A percentile compares a stretch with the other conserved stretches of the same genome.
Conservation (phyloP, 2,329 filamentous ascomycete genomes). For the Fusarium tanahbumbuense region DNA sequence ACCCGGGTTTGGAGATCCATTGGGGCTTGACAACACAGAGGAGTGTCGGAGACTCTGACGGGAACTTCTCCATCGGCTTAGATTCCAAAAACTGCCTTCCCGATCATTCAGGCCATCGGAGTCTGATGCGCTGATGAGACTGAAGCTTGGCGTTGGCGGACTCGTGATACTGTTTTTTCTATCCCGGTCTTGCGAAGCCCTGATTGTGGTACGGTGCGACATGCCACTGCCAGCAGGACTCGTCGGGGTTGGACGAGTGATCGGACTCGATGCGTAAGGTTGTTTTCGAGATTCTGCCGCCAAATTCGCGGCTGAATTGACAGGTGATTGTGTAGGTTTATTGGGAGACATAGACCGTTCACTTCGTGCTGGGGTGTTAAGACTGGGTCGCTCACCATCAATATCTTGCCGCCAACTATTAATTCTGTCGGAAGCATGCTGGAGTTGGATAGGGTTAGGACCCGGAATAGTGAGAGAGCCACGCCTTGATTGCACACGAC, state of each 20-base stretch:
- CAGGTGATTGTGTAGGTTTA: conserved; percentile 55
- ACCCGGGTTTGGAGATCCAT: conserved; percentile 15
- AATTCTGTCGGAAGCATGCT: conserved; percentile 75
- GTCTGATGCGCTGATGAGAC: conserved; percentile 54
- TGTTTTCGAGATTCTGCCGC: conserved; percentile 61
- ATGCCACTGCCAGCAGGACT: conserved; percentile 56
- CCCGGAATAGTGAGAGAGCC: conserved; percentile 62
- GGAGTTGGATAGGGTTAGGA: conserved; percentile 46
- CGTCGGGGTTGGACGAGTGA: conserved; percentile 40
- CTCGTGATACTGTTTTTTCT: conserved; percentile 47
- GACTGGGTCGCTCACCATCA: conserved; percentile 56
- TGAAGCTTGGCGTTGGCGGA: conserved; percentile 68
- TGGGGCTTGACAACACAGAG: conserved; percentile 38
- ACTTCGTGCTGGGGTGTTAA: conserved; percentile 57
- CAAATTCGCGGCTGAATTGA: conserved; percentile 54
- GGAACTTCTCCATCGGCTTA: conserved; percentile 63
- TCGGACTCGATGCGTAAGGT: conserved; percentile 53
- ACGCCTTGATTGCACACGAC: conserved; percentile 62
- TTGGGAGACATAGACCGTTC: conserved; percentile 68
- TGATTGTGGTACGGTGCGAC: conserved; percentile 42
- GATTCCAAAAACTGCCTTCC: conserved; percentile 66
- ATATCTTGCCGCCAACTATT: conserved; percentile 85
- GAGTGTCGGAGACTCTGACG: conserved; percentile 53
- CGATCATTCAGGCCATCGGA: conserved; percentile 56
- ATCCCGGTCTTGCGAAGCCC: conserved; percentile 44